Conservation (phyloP, 768 basidiomycete species). For the Leccinum uliginosum region DNA sequence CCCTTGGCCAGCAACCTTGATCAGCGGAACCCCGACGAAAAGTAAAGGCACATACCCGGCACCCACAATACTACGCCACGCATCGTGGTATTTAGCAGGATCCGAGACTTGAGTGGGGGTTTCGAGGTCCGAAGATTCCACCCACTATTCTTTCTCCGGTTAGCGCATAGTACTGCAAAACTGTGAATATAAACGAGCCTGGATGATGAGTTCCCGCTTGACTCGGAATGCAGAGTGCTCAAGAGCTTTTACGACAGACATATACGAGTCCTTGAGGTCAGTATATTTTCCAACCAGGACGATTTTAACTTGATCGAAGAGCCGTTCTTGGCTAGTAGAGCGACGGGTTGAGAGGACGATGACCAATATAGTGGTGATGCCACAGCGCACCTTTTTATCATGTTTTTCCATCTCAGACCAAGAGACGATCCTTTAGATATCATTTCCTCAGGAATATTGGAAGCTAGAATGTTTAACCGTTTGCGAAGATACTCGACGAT, state of each 20-base stretch:
- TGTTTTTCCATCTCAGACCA: conserved; percentile 72
- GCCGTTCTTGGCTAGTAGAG: conserved; percentile 75
- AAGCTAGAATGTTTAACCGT: conserved; percentile 65
- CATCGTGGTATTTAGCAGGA: conserved; percentile 91
- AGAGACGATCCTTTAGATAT: conserved; percentile 58
- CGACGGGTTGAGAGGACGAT: conserved; percentile 1
- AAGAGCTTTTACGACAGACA: conserved; percentile 94
- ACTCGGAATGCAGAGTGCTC: conserved; percentile 97
- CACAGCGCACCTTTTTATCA: conserved; percentile 69
- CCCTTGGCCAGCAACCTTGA: conserved; percentile 45
- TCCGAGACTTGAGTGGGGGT: conserved; percentile 69
- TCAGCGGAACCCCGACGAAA: conserved; percentile 5
- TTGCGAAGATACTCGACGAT: conserved; percentile 80
- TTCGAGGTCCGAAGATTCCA: conserved; percentile 92
- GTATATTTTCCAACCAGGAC: conserved; percentile 98
- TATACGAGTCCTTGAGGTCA: conserved; percentile 94
- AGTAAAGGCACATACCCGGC: conserved; percentile 56
- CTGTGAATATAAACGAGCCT: conserved; percentile 45
- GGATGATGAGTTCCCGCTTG: conserved; percentile 73
- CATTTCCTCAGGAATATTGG: conserved; percentile 55
- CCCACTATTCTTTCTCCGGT: conserved; percentile 60
- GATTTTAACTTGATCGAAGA: conserved; percentile 85
- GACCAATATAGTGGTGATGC: not conserved
- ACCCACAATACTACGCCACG: conserved; percentile 88
- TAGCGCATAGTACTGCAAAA: conserved; percentile 1